Conservation (phyloP, 495 filamentous ascomycete genomes). For the Tuber magnatum region DNA sequence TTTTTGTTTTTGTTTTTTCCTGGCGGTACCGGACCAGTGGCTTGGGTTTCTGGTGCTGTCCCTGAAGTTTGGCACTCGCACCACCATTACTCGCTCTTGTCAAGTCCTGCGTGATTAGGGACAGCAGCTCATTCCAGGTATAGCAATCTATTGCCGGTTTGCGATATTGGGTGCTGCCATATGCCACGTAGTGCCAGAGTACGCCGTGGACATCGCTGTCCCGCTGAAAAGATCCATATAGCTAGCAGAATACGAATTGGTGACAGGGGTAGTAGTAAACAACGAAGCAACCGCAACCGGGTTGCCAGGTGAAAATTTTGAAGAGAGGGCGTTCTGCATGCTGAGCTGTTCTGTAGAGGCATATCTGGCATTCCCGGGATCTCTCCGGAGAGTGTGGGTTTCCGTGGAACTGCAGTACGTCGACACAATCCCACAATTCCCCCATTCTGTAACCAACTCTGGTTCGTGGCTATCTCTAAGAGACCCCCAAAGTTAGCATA, state of each 20-base stretch:
- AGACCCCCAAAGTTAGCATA: not conserved
- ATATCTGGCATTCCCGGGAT: not conserved
- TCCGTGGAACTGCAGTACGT: not conserved
- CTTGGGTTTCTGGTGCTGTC: not conserved
- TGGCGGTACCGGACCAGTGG: not conserved
- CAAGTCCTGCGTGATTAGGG: not conserved
- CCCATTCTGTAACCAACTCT: not conserved
- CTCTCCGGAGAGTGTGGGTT: not conserved
- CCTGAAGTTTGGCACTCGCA: not conserved
- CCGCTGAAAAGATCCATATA: not conserved
- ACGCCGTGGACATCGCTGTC: not conserved
- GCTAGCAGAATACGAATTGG: not conserved
- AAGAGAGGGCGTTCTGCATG: not conserved
- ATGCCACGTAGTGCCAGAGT: not conserved
- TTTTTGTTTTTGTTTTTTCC: not conserved
- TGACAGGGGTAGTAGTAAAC: not conserved
- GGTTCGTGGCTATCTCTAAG: not conserved
- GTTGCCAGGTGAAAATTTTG: not conserved
- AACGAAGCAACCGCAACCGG: not conserved
- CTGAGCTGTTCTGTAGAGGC: not conserved
- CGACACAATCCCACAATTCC: not conserved
- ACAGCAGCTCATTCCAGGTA: not conserved
- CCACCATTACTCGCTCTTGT: not conserved
- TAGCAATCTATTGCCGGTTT: not conserved
- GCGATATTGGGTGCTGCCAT: not conserved